phyloP scores from a whole-genome alignment of 2,329 filamentous ascomycete genomes.

The Pezicula carpinea region DNA sequence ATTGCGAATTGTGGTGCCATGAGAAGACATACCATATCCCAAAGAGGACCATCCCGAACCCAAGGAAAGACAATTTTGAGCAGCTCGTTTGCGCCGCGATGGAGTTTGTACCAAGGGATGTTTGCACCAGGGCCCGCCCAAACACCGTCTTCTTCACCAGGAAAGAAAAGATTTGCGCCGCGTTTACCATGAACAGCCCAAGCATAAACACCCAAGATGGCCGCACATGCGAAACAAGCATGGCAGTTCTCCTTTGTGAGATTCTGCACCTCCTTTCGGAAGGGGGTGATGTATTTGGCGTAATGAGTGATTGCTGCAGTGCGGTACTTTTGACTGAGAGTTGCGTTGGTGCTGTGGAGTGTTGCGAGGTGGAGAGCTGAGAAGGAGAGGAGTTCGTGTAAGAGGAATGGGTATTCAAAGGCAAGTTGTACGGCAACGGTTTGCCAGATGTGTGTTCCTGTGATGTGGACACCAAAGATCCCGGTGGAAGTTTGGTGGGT shows the following conservation, averaged over 20 bases:
- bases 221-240: constrained; percentile 20
- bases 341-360: constrained; percentile 8
- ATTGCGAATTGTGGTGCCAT: constrained; percentile 4
- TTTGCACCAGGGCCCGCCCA: not conserved
- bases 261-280: constrained; percentile 38
- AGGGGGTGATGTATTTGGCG: constrained; percentile 19
- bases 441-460: constrained; percentile 4
- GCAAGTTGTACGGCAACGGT: constrained; percentile 7
- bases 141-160: no score
- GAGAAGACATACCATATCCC: constrained; percentile 4
- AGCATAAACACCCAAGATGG: constrained; percentile 22
- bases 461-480: constrained; percentile 2
- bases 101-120: not conserved
- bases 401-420: constrained; percentile 19
- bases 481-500: constrained; percentile 32
- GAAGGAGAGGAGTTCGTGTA: constrained; percentile 26
- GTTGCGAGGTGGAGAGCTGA: constrained; percentile 28
- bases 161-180: constrained; percentile 8
- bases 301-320: constrained; percentile 24
- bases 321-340: constrained; percentile 12
- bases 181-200: constrained; percentile 8
- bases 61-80: constrained; percentile 11
- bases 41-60: constrained; percentile 10
- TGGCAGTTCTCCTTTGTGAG: constrained; percentile 28
- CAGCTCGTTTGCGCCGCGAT: not conserved